Conservation (phyloP, 176 grass and related monocot genomes). For the Panicum miliaceum region DNA sequence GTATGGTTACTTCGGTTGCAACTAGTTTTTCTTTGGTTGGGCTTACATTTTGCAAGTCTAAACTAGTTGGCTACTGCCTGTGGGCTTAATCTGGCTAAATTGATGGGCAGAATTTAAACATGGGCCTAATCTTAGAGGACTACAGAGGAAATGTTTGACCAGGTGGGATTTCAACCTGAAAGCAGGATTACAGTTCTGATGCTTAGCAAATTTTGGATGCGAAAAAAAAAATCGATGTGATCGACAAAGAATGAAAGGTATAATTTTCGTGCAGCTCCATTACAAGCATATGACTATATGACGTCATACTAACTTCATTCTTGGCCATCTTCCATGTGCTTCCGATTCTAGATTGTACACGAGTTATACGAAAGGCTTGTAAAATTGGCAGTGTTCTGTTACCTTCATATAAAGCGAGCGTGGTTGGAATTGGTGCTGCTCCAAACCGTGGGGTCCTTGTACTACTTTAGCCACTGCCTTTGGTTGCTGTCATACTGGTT, state of each 20-base stretch:
- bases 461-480: not conserved
- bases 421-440: slow-evolving; percentile 4
- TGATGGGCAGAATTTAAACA: not conserved
- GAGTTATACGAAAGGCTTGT: not conserved
- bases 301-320: not conserved
- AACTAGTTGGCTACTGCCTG: not conserved
- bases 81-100: not conserved
- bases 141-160: not conserved
- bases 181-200: not conserved
- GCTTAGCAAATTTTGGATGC: not conserved
- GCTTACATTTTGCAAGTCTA: not conserved
- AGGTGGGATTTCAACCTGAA: not conserved
- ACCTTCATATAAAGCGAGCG: not conserved
- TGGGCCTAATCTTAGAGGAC: not conserved
- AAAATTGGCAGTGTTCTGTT: not conserved
- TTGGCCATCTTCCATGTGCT: not conserved
- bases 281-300: not conserved
- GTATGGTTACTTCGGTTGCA: not conserved
- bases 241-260: not conserved
- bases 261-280: not conserved
- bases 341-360: not conserved
- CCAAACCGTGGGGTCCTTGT: not conserved
- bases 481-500: slow-evolving; percentile 34
- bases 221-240: too few species aligned
- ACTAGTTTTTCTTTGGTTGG: not conserved